These are phyloP conservation scores for Trichoderma sp. DNA, from an alignment of 2,329 filamentous ascomycete species.

Conservation along the genomic window DNA sequence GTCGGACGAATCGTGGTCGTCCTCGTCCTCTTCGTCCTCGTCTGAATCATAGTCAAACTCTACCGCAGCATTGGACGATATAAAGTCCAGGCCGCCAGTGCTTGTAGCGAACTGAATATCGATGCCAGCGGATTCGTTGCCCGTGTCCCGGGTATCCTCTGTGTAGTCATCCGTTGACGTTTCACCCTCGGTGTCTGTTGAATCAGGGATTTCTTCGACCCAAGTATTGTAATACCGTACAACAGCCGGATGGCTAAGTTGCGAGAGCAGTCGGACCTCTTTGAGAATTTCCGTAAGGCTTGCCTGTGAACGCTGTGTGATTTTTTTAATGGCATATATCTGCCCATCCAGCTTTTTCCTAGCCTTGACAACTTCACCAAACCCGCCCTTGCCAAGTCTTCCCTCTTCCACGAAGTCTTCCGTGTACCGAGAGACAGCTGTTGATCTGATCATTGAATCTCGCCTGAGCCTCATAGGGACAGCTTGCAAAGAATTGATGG, in stretches of 20 bases:
- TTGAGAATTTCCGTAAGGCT: conserved; percentile 79
- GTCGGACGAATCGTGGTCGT: conserved; percentile 45
- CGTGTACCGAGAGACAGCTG: conserved; percentile 67
- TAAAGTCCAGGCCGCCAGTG: conserved; percentile 83
- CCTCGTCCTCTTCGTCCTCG: conserved; percentile 43
- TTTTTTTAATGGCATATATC: conserved; percentile 96
- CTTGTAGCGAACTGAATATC: conserved; percentile 64
- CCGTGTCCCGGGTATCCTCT: conserved; percentile 35
- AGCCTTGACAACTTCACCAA: conserved; percentile 93
- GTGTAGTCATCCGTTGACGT: conserved; percentile 50
- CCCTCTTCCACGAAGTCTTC: conserved; percentile 91
- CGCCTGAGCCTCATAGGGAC: conserved; percentile 52
- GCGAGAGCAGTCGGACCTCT: conserved; percentile 85
- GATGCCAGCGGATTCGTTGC: conserved; percentile 36
- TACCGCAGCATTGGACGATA: conserved; percentile 79
- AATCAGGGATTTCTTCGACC: conserved; percentile 69
- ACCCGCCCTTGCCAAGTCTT: conserved; percentile 86
- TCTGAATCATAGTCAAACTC: conserved; percentile 69
- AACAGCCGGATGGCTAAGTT: conserved; percentile 80
- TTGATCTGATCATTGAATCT: conserved; percentile 55
- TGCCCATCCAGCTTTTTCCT: conserved; percentile 91
- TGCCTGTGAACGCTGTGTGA: conserved; percentile 74
- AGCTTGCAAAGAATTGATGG: conserved; percentile 39
- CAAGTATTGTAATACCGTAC: conserved; percentile 95
- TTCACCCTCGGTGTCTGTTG: conserved; percentile 55